A percentile compares a stretch with the other conserved stretches of the same genome.
These are phyloP conservation scores for Diaporthe eres DNA, from an alignment of 2,329 filamentous ascomycete genomes.

Conservation along the genomic window DNA sequence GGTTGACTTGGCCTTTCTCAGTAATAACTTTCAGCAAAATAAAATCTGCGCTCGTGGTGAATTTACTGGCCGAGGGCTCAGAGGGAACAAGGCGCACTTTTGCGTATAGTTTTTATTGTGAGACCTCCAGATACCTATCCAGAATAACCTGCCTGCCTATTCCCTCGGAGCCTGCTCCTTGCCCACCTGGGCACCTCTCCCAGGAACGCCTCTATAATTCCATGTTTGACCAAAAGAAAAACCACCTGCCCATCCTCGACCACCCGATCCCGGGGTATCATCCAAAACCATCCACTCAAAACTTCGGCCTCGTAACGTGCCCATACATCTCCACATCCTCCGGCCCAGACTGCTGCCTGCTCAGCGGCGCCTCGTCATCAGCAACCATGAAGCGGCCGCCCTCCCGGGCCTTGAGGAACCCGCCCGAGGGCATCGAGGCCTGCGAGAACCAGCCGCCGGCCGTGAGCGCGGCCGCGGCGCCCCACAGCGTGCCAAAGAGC, in stretches of 20 bases:
- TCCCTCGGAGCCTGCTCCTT: background rate
- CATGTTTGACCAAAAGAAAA: background rate
- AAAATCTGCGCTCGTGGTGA: background rate
- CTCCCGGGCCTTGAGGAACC: background rate
- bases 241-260: background rate
- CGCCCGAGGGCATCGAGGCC: background rate
- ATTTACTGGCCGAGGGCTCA: no score
- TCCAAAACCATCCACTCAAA: background rate
- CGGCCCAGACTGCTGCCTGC: background rate
- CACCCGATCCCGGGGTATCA: background rate
- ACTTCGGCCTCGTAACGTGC: background rate
- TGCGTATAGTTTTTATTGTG: background rate
- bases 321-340: slow-evolving; percentile 5
- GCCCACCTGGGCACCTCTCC: background rate
- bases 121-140: no score
- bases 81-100: background rate
- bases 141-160: background rate
- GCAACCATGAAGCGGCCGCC: background rate
- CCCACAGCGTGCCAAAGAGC: slow-evolving; percentile 44
- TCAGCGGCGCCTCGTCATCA: slow-evolving; percentile 13
- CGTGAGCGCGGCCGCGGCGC: slow-evolving; percentile 33
- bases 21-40: background rate
- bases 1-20: background rate
- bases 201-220: slow-evolving; percentile 2
- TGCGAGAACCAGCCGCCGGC: slow-evolving; percentile 41